Percentiles rank a stretch among this genome's conserved stretches.
Evolutionary conservation across 1,284 basidiomycete genomes (phyloP).

Genomic region (Tilletia walkeri): DNA sequence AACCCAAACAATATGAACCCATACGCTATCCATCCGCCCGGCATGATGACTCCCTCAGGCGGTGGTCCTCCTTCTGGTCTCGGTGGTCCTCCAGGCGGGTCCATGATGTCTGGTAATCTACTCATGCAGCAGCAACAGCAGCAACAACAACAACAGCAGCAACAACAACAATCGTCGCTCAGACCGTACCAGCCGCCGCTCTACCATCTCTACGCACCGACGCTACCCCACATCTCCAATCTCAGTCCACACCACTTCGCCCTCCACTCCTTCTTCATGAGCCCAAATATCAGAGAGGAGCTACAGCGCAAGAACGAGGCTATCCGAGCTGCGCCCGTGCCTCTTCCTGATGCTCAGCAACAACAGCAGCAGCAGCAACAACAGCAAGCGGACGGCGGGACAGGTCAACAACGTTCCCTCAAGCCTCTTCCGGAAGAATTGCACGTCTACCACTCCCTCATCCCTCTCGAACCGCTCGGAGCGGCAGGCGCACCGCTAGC

Average conservation of each 20-base stretch:
- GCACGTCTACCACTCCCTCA: slow-evolving; percentile 84
- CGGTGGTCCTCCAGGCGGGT: neutral
- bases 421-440: slow-evolving; percentile 75
- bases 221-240: slow-evolving; percentile 62
- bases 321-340: slow-evolving; percentile 45
- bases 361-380: slow-evolving; percentile 43
- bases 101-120: neutral
- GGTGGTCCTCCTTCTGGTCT: neutral
- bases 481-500: neutral
- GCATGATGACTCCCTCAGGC: neutral
- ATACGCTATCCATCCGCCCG: neutral
- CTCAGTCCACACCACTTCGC: slow-evolving; percentile 59
- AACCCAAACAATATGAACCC: neutral
- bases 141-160: neutral
- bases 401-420: slow-evolving; percentile 31
- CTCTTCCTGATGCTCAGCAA: neutral
- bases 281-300: slow-evolving; percentile 72
- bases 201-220: slow-evolving; percentile 82
- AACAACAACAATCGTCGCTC: neutral
- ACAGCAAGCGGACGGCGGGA: slow-evolving; percentile 56
- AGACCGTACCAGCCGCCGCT: slow-evolving; percentile 63
- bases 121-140: neutral
- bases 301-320: slow-evolving; percentile 79
- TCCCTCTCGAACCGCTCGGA: slow-evolving; percentile 68
- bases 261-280: slow-evolving; percentile 64